phyloP scores from a whole-genome alignment of 2,329 filamentous ascomycete genomes.

The Zopfia rhizophila region DNA sequence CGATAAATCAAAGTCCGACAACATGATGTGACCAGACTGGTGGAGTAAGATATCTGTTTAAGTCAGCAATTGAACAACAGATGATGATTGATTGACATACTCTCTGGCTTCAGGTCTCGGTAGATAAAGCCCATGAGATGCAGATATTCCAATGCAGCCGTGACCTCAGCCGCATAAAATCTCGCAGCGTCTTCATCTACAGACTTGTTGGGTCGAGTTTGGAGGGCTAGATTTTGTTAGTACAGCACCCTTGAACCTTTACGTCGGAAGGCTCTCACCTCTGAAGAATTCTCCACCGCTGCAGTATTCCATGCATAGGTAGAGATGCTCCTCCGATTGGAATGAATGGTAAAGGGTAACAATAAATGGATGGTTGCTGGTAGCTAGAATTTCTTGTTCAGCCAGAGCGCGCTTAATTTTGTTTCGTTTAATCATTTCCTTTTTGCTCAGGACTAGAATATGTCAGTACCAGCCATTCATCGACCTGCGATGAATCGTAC shows the following conservation, averaged over 20 bases:
- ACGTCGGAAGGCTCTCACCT: conserved; percentile 55
- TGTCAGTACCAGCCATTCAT: conserved; percentile 40
- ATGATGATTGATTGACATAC: conserved; percentile 64
- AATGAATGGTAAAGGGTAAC: conserved; percentile 99
- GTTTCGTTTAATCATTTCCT: conserved; percentile 99
- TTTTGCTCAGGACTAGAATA: conserved; percentile 88
- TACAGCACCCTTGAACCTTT: background rate
- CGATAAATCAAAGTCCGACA: conserved; percentile 97
- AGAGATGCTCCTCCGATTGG: conserved; percentile 97
- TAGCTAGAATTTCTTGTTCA: conserved; percentile 97
- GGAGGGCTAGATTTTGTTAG: conserved; percentile 69
- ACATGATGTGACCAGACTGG: conserved; percentile 99
- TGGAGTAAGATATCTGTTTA: conserved; percentile 89
- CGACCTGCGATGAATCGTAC: conserved; percentile 61
- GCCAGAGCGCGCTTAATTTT: conserved; percentile 99
- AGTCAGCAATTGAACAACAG: conserved; percentile 49
- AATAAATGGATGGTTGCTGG: conserved; percentile 98
- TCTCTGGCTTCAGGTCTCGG: conserved; percentile 95
- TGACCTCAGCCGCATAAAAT: conserved; percentile 98
- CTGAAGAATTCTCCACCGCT: conserved; percentile 98
- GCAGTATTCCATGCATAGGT: conserved; percentile 99
- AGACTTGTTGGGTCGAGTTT: conserved; percentile 96
- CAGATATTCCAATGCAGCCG: conserved; percentile 93
- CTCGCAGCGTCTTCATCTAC: conserved; percentile 96
- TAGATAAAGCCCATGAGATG: conserved; percentile 99